Base-by-base conservation (phyloP, 1,139 yeast species). In the Pichia sp. region DNA sequence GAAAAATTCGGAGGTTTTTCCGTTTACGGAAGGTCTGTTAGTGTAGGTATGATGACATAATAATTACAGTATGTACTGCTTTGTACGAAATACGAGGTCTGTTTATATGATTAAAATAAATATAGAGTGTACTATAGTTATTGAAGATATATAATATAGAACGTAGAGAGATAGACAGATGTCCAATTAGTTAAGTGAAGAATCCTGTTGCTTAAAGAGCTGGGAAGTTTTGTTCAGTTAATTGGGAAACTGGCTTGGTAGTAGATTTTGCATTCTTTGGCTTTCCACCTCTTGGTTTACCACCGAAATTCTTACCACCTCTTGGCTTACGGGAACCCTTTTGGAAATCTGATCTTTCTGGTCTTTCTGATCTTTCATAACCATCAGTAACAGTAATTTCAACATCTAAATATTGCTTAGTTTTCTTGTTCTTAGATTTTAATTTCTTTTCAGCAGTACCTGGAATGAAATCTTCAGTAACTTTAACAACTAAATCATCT, bases 331-430 rank as follows among this genome's bases (percentile, higher is more conserved):
- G 38, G 57, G 57, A 30, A 56, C 58, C 52, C 53, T 51, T 51
- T 64, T 59, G 51, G 65, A 46, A 48, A 51, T 51, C 47, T 11
- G 51, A 48, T 58, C 55, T 48, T 38, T 47, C 48, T 25, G 53
- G 43, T 49, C 55, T 52, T 38, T 49, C 52, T 26, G 50, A 45
- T 40, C 41, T 47, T 37, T 48, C 50, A 24, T 34, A 40, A 50
- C 72, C 68, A 52, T 81, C 87, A 55, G 80, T 73, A 61, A 82
- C 82, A 47, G 74, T 67, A 51, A 87, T 83, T 54, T 78, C 76
- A 58, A 82, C 69, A 55, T 82, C 86, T 64, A 84, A 74, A 66
- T 71, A 71, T 62, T 73, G 75, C 79, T 83, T 84, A 63, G 78
- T 78, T 74, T 83, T 83, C 62, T 69, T 72, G 51, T 78, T 71